Evolutionary conservation across 2,329 filamentous ascomycete genomes (phyloP).

Genomic region (Alternaria rosae): DNA sequence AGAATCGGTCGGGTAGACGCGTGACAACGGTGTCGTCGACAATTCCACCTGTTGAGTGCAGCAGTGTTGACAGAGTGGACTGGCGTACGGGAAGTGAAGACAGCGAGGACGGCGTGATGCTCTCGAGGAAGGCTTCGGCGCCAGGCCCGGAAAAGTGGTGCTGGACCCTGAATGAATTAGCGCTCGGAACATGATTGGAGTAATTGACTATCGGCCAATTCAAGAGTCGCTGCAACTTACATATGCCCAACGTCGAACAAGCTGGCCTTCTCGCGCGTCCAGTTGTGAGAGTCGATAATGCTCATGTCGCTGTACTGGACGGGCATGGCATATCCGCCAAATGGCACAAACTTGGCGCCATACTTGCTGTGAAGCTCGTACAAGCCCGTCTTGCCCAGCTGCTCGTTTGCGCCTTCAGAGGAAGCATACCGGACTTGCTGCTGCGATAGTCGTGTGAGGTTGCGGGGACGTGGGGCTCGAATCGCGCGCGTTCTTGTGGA

Average conservation of each 20-base stretch:
- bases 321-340: slow-evolving; percentile 91
- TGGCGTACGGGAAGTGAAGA: slow-evolving; percentile 69
- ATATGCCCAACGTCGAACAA: slow-evolving; percentile 98
- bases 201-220: background rate
- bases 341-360: slow-evolving; percentile 95
- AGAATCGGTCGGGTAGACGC: slow-evolving; percentile 72
- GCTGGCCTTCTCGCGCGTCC: slow-evolving; percentile 86
- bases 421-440: slow-evolving; percentile 40
- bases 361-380: slow-evolving; percentile 79
- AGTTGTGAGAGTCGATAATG: slow-evolving; percentile 85
- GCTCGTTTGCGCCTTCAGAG: slow-evolving; percentile 31
- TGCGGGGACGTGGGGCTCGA: slow-evolving; percentile 37
- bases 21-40: slow-evolving; percentile 95
- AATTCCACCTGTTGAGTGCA: slow-evolving; percentile 84
- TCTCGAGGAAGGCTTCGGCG: slow-evolving; percentile 81
- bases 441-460: slow-evolving; percentile 22
- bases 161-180: slow-evolving; percentile 65
- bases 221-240: slow-evolving; percentile 58
- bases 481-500: slow-evolving; percentile 22
- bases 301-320: slow-evolving; percentile 82
- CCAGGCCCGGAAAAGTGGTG: slow-evolving; percentile 83
- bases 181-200: background rate
- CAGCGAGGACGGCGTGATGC: slow-evolving; percentile 79
- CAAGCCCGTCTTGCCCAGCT: slow-evolving; percentile 70
- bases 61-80: slow-evolving; percentile 83